Evolutionary conservation across 2,329 filamentous ascomycete genomes (phyloP), one percentile per base, ranked within the genome.

Genomic region (Alternaria panax): DNA sequence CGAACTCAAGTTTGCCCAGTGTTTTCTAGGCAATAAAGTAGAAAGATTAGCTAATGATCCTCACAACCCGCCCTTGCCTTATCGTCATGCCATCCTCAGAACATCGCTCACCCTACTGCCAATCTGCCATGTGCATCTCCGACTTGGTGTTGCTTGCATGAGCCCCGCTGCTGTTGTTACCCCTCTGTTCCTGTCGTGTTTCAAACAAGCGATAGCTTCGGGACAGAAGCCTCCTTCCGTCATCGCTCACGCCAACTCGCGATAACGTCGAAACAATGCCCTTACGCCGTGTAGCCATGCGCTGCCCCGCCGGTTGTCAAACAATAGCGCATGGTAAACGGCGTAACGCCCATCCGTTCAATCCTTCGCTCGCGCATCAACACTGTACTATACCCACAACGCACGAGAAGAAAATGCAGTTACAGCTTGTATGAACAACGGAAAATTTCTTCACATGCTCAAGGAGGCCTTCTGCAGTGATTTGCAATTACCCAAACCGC

Each of bases 211-310:
- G 30, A 48, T 43, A 57, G 41, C 54, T 22, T 51, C 48, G 48
- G 54, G 43, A 53, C n/a, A 43, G 28, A 27, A 28, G 7, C 28
- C 54, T 52, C 30, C 28, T 38, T 46, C 22, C 50, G 54, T 27
- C 54, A 45, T 57, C 48, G 41, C 54, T 57, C 48, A 36, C 18
- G 48, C 20, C 12, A 30, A 24, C 20, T 57, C 54, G 43, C 40
- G 41, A 57, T 57, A 53, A 57, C 54, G 54, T 57, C 51, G 54
- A 46, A 47, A 53, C 54, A 40, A n/a, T 40, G 40, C 51, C 53
- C 36, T 53, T 46, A 48, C 48, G 45, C 45, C 45, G 27, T 30
- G 30, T 22, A 34, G 45, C 45, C 22, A 32, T 57, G 48, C 40
- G 42, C 43, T 28, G 54, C 54, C 54, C 54, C 48, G 51, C 48